These are phyloP conservation scores for Blastocystis sp. DNA, from an alignment of 352 stramenopile species.

Conservation along the genomic window DNA sequence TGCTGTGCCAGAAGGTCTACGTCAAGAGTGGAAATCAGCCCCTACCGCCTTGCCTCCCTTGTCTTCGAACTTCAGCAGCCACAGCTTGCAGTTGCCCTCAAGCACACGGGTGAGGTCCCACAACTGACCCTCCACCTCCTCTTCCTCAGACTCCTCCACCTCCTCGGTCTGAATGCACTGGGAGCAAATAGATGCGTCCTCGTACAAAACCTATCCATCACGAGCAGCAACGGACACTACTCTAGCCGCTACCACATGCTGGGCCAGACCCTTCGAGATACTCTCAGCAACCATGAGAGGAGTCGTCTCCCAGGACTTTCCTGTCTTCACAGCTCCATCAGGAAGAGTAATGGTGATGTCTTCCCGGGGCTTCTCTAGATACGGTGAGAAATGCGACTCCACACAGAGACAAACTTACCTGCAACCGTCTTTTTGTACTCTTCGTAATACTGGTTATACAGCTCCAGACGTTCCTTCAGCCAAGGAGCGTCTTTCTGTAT, in stretches of 20 bases:
- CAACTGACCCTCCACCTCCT: constrained; percentile 73
- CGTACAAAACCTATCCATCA: constrained; percentile 67
- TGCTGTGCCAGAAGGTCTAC: constrained; percentile 93
- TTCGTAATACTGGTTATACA: constrained; percentile 80
- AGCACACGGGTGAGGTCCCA: constrained; percentile 94
- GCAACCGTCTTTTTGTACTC: constrained; percentile 69
- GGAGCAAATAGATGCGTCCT: constrained; percentile 70
- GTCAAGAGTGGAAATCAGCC: not conserved
- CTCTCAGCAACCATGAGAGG: constrained; percentile 87
- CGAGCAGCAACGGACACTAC: constrained; percentile 68
- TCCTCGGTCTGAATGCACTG: constrained; percentile 70
- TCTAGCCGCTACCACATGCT: constrained; percentile 83
- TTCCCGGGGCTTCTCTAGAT: constrained; percentile 73
- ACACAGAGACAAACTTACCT: not conserved
- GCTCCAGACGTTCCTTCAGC: constrained; percentile 71
- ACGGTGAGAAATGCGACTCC: constrained; percentile 12
- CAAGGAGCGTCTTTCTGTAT: constrained; percentile 77
- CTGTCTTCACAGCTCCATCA: constrained; percentile 85
- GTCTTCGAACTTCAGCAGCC: constrained; percentile 97
- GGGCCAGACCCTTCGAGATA: constrained; percentile 89
- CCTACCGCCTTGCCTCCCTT: constrained; percentile 78
- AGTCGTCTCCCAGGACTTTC: constrained; percentile 84
- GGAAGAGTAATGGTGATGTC: constrained; percentile 92
- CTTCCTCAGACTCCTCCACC: constrained; percentile 72
- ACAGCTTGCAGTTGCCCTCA: constrained; percentile 87